Conservation (phyloP, 202 grass and related monocot species). For the Sporobolus alterniflorus region DNA sequence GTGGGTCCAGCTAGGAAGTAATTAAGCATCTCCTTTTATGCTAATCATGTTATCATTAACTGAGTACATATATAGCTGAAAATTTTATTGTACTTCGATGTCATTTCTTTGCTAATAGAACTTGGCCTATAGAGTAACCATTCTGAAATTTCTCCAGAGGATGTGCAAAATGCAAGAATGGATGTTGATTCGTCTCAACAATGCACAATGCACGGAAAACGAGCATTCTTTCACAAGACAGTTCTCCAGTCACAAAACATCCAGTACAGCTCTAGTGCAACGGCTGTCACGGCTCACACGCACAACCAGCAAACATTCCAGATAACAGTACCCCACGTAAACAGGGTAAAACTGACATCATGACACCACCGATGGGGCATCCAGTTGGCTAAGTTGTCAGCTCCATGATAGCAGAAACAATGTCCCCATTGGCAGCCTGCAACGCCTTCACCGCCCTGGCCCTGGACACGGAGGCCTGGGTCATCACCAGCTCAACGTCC, state of each 20-base stretch:
- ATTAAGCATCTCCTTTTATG: too few relatives aligned
- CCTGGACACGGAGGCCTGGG: conserved; percentile 56
- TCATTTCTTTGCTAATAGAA: too few relatives aligned
- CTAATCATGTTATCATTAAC: too few relatives aligned
- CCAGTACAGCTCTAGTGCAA: neutral
- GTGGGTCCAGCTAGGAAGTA: too few relatives aligned
- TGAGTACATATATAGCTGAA: too few relatives aligned
- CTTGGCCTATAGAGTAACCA: too few relatives aligned
- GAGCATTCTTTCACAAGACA: neutral
- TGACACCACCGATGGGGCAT: neutral
- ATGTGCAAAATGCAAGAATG: neutral
- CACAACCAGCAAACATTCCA: neutral
- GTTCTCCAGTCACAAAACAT: neutral
- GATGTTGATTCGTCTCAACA: too few relatives aligned
- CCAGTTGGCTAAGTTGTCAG: conserved; percentile 48
- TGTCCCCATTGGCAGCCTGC: conserved; percentile 54
- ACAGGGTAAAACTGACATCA: neutral
- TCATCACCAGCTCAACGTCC: conserved; percentile 77
- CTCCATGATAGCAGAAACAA: conserved; percentile 75
- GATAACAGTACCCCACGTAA: neutral
- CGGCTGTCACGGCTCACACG: too few relatives aligned
- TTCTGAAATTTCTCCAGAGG: too few relatives aligned
- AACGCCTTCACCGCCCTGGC: conserved; percentile 58
- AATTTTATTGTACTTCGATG: too few relatives aligned
- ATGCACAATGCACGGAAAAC: neutral